Conservation (phyloP, 169 alveolate species). For the Cryptosporidium bovis region DNA sequence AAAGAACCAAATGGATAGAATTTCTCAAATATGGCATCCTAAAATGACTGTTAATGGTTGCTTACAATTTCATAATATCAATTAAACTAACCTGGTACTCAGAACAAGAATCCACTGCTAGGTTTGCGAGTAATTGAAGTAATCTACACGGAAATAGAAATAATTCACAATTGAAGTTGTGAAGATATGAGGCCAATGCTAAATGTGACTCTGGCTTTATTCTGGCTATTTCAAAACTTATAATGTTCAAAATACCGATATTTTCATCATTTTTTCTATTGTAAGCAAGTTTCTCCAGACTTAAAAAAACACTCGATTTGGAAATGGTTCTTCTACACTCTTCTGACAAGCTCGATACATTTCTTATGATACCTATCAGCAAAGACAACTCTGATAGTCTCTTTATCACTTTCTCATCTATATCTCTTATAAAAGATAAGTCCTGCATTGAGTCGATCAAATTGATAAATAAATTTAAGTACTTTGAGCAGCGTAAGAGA, state of each 20-base stretch:
- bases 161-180: neutral
- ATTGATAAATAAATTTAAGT: neutral
- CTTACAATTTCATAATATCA: neutral
- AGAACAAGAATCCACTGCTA: neutral
- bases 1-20: conserved; percentile 54
- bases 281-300: conserved; percentile 10
- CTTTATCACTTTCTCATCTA: neutral
- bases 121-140: conserved; percentile 46
- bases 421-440: neutral
- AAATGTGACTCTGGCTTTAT: neutral
- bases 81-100: conserved; percentile 37
- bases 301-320: conserved; percentile 15
- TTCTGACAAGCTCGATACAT: conserved; percentile 26
- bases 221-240: conserved; percentile 4
- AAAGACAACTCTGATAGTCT: conserved; percentile 35
- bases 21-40: conserved; percentile 15
- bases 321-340: conserved; percentile 27
- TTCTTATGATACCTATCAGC: conserved; percentile 35
- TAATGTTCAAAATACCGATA: conserved; percentile 11
- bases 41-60: neutral
- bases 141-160: conserved; percentile 26
- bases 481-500: neutral
- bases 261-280: neutral
- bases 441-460: neutral
- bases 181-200: too few species aligned